phyloP scores from a whole-genome alignment of 2,329 filamentous ascomycete species.

The Pseudogymnoascus pannorum region DNA sequence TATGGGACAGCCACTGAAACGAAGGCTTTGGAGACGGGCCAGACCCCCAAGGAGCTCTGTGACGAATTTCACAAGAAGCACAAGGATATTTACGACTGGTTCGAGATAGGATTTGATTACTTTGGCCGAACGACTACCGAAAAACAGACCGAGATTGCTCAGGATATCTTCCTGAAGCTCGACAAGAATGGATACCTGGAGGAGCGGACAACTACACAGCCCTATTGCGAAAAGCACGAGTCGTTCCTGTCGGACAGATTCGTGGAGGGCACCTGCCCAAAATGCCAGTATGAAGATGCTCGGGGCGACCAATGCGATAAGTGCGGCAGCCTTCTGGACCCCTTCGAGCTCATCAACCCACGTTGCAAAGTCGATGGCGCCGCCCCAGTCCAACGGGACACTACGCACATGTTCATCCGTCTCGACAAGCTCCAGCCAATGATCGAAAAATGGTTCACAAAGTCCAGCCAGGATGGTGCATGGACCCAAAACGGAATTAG shows the following conservation, averaged over 20 bases:
- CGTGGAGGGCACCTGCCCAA: slow-evolving; percentile 71
- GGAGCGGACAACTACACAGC: slow-evolving; percentile 80
- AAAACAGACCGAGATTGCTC: slow-evolving; percentile 86
- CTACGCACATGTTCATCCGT: slow-evolving; percentile 85
- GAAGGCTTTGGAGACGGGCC: slow-evolving; percentile 81
- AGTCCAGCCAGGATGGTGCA: slow-evolving; percentile 63
- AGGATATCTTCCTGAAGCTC: slow-evolving; percentile 83
- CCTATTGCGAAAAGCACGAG: slow-evolving; percentile 75
- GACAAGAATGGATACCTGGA: slow-evolving; percentile 81
- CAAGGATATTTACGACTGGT: slow-evolving; percentile 91
- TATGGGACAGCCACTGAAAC: slow-evolving; percentile 96
- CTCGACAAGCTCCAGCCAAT: slow-evolving; percentile 75
- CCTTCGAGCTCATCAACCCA: slow-evolving; percentile 66
- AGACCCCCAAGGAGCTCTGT: slow-evolving; percentile 78
- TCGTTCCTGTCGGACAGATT: slow-evolving; percentile 81
- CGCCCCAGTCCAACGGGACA: slow-evolving; percentile 69
- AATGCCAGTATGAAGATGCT: slow-evolving; percentile 65
- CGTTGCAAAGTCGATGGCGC: slow-evolving; percentile 87
- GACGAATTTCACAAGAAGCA: slow-evolving; percentile 89
- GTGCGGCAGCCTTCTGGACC: slow-evolving; percentile 56
- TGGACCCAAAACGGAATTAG: slow-evolving; percentile 70
- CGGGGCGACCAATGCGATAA: slow-evolving; percentile 69
- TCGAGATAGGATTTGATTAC: slow-evolving; percentile 88
- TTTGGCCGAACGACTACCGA: slow-evolving; percentile 88
- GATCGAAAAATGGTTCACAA: slow-evolving; percentile 70